Evolutionary conservation across 2,329 filamentous ascomycete genomes (phyloP).

Genomic region (Pseudocercospora pini-densiflorae): DNA sequence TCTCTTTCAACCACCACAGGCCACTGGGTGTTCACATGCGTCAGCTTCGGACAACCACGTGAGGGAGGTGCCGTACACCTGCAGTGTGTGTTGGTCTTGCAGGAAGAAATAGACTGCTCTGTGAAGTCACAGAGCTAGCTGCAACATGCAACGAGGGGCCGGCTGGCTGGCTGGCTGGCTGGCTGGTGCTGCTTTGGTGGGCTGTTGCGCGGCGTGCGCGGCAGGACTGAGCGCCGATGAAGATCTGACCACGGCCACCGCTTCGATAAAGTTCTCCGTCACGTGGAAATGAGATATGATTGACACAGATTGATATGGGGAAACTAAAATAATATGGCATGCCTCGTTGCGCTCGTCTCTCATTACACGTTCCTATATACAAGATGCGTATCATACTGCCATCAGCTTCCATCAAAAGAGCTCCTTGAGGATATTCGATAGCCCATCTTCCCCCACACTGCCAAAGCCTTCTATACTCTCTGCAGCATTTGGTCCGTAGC

Average conservation of each 20-base stretch:
- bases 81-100: background rate
- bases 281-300: background rate
- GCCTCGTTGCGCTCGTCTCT: background rate
- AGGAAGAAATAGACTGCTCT: background rate
- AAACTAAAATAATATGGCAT: background rate
- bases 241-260: background rate
- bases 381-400: too few relatives aligned
- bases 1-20: background rate
- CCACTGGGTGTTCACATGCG: background rate
- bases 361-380: background rate
- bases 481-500: slow-evolving; percentile 26
- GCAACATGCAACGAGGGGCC: background rate
- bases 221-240: background rate
- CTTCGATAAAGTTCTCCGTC: slow-evolving; percentile 1
- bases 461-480: slow-evolving; percentile 41
- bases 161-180: too few relatives aligned
- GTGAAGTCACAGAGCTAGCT: background rate
- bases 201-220: background rate
- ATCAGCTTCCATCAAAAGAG: slow-evolving; percentile 61
- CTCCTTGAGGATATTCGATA: slow-evolving; percentile 63
- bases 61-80: background rate
- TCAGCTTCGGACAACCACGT: background rate
- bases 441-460: slow-evolving; percentile 59
- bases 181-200: background rate
- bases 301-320: background rate